phyloP scores from a whole-genome alignment of 192 early-diverging fungal species.

The Coemansia sp. region DNA sequence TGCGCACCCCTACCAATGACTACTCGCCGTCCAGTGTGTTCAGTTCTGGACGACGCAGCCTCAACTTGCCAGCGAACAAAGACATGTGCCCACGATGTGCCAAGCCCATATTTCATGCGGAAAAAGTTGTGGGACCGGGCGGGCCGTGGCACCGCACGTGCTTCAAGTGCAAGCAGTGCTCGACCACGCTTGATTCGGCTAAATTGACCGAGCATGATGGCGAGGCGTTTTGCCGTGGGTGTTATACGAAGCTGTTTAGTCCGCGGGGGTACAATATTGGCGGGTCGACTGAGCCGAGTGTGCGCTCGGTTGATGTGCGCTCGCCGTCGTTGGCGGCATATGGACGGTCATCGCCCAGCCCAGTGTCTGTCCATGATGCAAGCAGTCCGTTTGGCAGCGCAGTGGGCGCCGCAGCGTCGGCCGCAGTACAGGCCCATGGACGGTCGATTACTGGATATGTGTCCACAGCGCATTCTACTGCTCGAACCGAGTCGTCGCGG shows the following conservation, averaged over 20 bases:
- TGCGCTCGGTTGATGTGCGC: neutral
- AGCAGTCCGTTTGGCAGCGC: conserved; percentile 35
- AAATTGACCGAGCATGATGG: conserved; percentile 53
- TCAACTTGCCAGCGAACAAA: conserved; percentile 36
- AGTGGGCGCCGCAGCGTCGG: conserved; percentile 36
- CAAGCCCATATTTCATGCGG: conserved; percentile 53
- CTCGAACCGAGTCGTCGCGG: conserved; percentile 31
- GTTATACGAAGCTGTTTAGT: conserved; percentile 53
- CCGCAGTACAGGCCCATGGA: conserved; percentile 31
- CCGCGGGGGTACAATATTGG: conserved; percentile 49
- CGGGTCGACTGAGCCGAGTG: conserved; percentile 32
- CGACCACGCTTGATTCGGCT: conserved; percentile 41
- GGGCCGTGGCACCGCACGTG: conserved; percentile 55
- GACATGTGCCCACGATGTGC: conserved; percentile 54
- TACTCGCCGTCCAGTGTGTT: conserved; percentile 53
- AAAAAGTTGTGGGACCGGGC: conserved; percentile 54
- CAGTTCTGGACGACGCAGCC: conserved; percentile 33
- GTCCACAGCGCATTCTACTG: conserved; percentile 1
- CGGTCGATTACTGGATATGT: conserved; percentile 6
- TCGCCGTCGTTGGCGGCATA: conserved; percentile 9
- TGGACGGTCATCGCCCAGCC: conserved; percentile 10
- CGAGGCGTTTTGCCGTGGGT: conserved; percentile 51
- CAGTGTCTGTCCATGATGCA: neutral
- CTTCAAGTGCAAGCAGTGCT: conserved; percentile 55
- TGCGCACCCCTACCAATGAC: conserved; percentile 3